Evolutionary conservation across 257 asterid species (phyloP).

Genomic region (Solanum pimpinellifolium): DNA sequence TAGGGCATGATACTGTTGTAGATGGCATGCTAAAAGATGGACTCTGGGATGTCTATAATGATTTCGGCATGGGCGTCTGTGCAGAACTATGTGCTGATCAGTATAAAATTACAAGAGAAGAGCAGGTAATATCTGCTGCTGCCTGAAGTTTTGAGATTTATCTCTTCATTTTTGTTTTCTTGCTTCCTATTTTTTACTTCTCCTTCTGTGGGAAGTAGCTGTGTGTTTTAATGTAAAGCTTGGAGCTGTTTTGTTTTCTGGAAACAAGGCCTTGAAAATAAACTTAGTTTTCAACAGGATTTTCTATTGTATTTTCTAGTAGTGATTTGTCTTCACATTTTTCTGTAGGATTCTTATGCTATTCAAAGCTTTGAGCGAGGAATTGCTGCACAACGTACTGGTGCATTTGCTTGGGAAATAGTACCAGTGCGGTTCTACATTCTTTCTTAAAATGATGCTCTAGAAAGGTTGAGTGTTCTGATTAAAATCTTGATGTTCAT

Average conservation of each 20-base stretch:
- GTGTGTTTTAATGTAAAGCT: neutral
- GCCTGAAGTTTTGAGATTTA: neutral
- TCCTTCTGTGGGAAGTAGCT: neutral
- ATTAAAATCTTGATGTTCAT: neutral
- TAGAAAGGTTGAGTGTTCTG: neutral
- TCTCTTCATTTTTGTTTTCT: neutral
- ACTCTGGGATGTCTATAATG: constrained; percentile 95
- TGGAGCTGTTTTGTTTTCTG: neutral
- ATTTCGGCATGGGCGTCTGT: constrained; percentile 92
- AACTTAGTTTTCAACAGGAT: neutral
- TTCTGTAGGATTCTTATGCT: constrained; percentile 70
- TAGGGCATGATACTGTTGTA: constrained; percentile 71
- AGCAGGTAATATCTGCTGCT: constrained; percentile 42
- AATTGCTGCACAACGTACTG: constrained; percentile 57
- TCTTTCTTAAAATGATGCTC: neutral
- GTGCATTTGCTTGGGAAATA: constrained; percentile 91
- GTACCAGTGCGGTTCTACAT: constrained; percentile 45
- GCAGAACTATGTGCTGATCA: constrained; percentile 84
- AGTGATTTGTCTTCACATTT: neutral
- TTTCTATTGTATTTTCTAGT: neutral
- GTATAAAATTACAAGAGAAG: constrained; percentile 55
- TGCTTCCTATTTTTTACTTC: neutral
- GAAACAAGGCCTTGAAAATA: neutral
- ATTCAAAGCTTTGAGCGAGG: constrained; percentile 90
- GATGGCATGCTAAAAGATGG: constrained; percentile 99